These are phyloP conservation scores for Fusarium proliferatum DNA, from an alignment of 2,329 filamentous ascomycete genomes.

Conservation along the genomic window DNA sequence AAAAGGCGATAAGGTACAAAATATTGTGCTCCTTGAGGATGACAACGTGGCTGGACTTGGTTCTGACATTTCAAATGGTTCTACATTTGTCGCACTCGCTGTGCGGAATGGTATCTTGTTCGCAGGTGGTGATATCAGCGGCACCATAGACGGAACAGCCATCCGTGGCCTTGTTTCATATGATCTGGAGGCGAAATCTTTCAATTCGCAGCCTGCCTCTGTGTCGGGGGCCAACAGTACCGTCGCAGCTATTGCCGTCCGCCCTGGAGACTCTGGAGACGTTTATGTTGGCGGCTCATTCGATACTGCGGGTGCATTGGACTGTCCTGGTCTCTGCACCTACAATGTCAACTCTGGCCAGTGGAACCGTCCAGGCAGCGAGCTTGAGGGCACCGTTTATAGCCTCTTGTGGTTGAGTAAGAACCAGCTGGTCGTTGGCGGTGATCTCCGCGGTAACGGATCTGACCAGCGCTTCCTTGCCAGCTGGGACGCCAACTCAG, in stretches of 20 bases:
- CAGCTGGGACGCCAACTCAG: constrained; percentile 75
- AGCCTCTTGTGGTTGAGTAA: constrained; percentile 81
- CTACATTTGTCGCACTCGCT: constrained; percentile 79
- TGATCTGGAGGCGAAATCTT: constrained; percentile 74
- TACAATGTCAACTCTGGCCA: constrained; percentile 77
- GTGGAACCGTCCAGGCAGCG: constrained; percentile 83
- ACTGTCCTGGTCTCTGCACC: constrained; percentile 84
- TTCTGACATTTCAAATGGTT: constrained; percentile 73
- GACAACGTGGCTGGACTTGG: constrained; percentile 79
- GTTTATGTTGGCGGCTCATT: constrained; percentile 91
- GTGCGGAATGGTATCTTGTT: constrained; percentile 76
- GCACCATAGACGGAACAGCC: constrained; percentile 69
- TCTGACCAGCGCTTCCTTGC: constrained; percentile 73
- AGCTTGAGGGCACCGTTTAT: constrained; percentile 76
- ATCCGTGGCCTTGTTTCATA: constrained; percentile 84
- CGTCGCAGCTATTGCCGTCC: constrained; percentile 80
- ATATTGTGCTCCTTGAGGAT: constrained; percentile 84
- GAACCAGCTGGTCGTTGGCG: constrained; percentile 79
- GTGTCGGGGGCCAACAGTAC: constrained; percentile 76
- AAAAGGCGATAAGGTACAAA: constrained; percentile 78
- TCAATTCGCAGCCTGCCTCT: constrained; percentile 78
- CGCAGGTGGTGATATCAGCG: constrained; percentile 83
- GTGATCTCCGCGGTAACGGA: constrained; percentile 76
- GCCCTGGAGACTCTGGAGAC: constrained; percentile 72
- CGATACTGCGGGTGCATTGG: constrained; percentile 81